Evolutionary conservation across 345 rosid genomes (phyloP), one percentile per base, ranked within the genome.

Genomic region (Bruguiera sexangula): DNA sequence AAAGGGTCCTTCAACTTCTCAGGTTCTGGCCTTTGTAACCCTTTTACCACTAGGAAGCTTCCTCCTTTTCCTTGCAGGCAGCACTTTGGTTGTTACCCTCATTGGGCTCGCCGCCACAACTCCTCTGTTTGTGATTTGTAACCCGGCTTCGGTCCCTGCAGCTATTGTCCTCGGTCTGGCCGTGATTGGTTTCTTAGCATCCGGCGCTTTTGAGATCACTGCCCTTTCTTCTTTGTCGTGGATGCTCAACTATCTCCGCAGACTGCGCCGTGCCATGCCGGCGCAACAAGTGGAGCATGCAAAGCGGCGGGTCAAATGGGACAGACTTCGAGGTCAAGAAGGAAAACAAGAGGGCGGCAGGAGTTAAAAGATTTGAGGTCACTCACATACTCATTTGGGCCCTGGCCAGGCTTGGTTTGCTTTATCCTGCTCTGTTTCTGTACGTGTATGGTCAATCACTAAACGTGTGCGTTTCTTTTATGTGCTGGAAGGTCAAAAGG

Each of bases 131-230:
- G 61, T 94, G 54, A 71, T 94, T 62, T 89, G 82, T 82, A 91
- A 97, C 82, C 98, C 97, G 0, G 82, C 91, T 51, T 73, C 91
- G 5, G 89, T 91, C 36, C 96, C 97, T 1, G 90, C 95, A 0
- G 85, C 86, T 15, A 67, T 87, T 18, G 73, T 67, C 6, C 62
- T 91, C 16, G 88, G 80, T 53, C 61, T 91, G 62, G 86, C 90
- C 0, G 79, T 88, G 79, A 37, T 78, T 1, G 98, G 89, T 5
- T 85, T 88, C 71, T 73, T 89, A 62, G 72, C 84, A 0, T 87
- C 97, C 0, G 93, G 92, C 6, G 89, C 88, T 19, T 78, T 94
- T 21, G 95, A 92, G 75, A 80, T 89, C 31, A 85, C 92, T 0
- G 97, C 86, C 4, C 67, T 89, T 13, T 85, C 95, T 0, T 80